Percentiles rank a stretch among this genome's conserved stretches.
These are phyloP conservation scores for Strobilomyces dryophilus DNA, from an alignment of 768 basidiomycete species.

Conservation along the genomic window DNA sequence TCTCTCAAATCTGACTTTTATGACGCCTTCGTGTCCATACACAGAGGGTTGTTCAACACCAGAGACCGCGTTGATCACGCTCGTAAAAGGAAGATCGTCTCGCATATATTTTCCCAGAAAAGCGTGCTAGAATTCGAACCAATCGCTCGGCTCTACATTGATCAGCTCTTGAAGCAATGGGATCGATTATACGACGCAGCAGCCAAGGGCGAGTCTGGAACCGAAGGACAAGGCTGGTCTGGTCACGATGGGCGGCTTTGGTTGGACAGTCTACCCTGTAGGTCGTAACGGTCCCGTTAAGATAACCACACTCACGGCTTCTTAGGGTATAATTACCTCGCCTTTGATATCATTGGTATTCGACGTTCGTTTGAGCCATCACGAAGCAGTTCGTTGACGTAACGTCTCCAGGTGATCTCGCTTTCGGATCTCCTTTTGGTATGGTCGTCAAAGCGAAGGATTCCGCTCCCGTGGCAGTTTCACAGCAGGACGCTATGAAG, in stretches of 20 bases:
- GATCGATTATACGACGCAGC: constrained; percentile 60
- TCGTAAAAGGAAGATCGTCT: constrained; percentile 88
- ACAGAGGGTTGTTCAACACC: constrained; percentile 73
- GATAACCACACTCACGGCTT: constrained; percentile 6
- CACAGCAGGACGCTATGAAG: constrained; percentile 51
- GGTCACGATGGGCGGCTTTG: constrained; percentile 61
- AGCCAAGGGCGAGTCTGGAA: constrained; percentile 50
- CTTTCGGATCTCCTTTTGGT: constrained; percentile 85
- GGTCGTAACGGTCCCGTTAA: constrained; percentile 19
- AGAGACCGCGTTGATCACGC: constrained; percentile 75
- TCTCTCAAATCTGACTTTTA: constrained; percentile 77
- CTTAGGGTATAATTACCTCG: constrained; percentile 56
- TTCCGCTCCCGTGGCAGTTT: constrained; percentile 61
- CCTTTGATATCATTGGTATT: constrained; percentile 72
- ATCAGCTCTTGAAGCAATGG: constrained; percentile 66
- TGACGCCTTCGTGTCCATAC: constrained; percentile 73
- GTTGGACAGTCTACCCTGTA: constrained; percentile 73
- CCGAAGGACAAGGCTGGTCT: constrained; percentile 62
- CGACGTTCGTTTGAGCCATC: background rate
- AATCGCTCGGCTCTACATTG: constrained; percentile 59
- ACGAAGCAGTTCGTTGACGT: background rate
- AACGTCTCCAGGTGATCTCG: constrained; percentile 49
- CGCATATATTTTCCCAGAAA: constrained; percentile 82
- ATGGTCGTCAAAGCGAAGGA: constrained; percentile 79
- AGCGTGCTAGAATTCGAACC: constrained; percentile 85